Percentiles rank a stretch among this genome's conserved stretches.
Conservation (phyloP, 331 rosid species). For the Quercus phellos region DNA sequence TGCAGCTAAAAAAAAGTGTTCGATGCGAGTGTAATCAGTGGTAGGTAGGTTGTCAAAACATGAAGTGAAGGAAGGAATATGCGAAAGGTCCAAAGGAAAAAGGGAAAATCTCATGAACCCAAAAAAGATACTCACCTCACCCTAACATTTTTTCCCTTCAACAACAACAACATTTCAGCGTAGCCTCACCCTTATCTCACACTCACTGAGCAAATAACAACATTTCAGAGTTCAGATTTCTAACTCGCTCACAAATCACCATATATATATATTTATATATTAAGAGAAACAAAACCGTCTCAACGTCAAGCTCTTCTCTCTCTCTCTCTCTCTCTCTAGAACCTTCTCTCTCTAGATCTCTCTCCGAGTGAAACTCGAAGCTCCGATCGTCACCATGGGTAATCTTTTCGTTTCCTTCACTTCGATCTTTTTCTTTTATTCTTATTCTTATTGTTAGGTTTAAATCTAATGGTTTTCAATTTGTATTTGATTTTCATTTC, state of each 20-base stretch:
- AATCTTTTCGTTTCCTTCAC: neutral
- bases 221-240: neutral
- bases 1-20: no score
- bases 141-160: no score
- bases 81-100: no score
- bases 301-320: neutral
- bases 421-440: neutral
- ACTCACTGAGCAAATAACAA: neutral
- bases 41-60: no score
- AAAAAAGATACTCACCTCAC: no score
- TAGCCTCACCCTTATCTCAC: no score
- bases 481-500: neutral
- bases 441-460: neutral
- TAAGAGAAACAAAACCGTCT: neutral
- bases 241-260: neutral
- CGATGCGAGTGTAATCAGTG: no score
- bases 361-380: neutral
- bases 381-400: conserved; percentile 40
- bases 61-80: no score
- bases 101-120: no score
- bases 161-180: no score
- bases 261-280: neutral
- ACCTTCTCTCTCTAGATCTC: neutral
- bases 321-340: neutral
- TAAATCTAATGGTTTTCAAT: neutral